phyloP scores from a whole-genome alignment of 139 green algal genomes.

The Limnomonas spitsbergensis region DNA sequence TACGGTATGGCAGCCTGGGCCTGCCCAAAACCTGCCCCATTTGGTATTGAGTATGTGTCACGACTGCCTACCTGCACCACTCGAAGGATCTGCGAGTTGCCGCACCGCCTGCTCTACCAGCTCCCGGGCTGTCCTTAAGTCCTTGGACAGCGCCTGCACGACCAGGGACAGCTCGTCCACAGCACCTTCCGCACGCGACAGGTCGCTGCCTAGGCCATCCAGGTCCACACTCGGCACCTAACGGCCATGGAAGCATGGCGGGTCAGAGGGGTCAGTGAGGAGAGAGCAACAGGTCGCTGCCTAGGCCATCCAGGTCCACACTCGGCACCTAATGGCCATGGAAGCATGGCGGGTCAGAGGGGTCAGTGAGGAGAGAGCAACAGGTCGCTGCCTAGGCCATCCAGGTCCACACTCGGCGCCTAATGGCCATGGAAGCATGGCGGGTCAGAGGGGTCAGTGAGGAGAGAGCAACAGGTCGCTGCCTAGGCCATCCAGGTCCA shows the following conservation, averaged over 20 bases:
- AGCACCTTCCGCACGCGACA: conserved; percentile 52
- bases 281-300: not conserved
- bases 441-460: too few relatives aligned
- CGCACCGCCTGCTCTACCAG: conserved; percentile 66
- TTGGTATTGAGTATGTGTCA: too few relatives aligned
- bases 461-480: too few relatives aligned
- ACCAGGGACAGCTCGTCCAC: conserved; percentile 63
- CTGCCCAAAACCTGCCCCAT: too few relatives aligned
- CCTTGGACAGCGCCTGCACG: conserved; percentile 59
- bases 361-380: not conserved
- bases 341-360: not conserved
- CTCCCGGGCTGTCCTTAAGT: conserved; percentile 54
- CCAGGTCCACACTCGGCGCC: not conserved
- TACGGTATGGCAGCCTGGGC: too few relatives aligned
- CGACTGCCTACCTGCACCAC: too few relatives aligned
- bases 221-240: conserved; percentile 71
- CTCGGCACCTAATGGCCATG: not conserved
- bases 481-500: too few relatives aligned
- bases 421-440: too few relatives aligned
- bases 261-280: not conserved
- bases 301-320: not conserved
- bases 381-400: not conserved
- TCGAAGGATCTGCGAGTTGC: conserved; percentile 34
- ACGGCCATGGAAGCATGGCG: not conserved
- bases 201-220: conserved; percentile 50